Base-by-base conservation (phyloP, 1,284 basidiomycete species). In the Rhodotorula glutinis region DNA sequence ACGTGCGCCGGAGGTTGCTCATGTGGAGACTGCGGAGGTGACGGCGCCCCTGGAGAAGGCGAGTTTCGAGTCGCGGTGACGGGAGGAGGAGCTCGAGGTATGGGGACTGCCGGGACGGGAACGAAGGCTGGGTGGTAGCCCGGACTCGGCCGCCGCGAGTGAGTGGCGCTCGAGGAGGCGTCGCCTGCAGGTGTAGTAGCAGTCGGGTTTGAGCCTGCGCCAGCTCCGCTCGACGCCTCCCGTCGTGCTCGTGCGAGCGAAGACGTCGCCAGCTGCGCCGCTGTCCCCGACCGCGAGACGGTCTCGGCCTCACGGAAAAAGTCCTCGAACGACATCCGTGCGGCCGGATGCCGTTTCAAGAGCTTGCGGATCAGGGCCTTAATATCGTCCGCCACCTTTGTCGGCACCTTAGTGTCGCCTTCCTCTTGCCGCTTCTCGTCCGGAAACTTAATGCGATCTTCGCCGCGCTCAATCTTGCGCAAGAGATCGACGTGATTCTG, bases 401-500 rank as follows among this genome's bases (percentile, higher is more conserved):
- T 66, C 30, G 72, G 70, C 14, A 60, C 53, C 40, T 64, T 66
- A 57, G 64, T 60, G 55, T 67, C 70, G 17, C 33, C 53, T 57
- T 66, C 61, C 55, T 69, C 70, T 14, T 41, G 41, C 41, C 71
- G 66, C 65, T 75, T 70, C 76, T 98, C 95, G 76, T 98, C 95
- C 0, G 92, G 93, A 73, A 98, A 97, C 77, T 88, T 90, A 77
- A 98, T 88, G 49, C 78, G 75, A 69, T 85, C 84, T 65, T 84
- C 81, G 30, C 90, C 89, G 44, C 85, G 84, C 77, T 98, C 94
- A 72, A 99, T 98, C 83, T 88, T 90, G 81, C 91, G 90, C 55
- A 97, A 82, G 16, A 99, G 84, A 77, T 98, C 96, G 75, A 98
- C 90, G 77, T 98, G 94, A 77, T 98, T 98, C 77, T 87, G 86